Base-by-base conservation (phyloP, 129 eudicot genomes). In the Flaveria ramosissima region DNA sequence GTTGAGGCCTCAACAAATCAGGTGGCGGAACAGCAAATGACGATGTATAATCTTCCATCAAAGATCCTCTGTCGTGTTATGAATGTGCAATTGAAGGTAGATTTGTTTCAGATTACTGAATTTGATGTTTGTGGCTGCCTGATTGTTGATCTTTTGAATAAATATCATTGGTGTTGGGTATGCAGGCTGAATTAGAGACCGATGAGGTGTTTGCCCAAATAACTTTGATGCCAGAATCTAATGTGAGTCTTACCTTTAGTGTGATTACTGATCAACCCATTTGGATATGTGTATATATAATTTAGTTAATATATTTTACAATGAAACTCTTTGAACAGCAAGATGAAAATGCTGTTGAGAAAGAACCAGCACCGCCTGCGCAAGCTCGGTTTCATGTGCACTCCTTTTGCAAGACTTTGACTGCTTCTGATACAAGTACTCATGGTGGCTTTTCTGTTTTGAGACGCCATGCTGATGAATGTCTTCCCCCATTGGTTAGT, bases 361-460 rank as follows among this genome's bases (percentile, higher is more conserved):
- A 86, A 78, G 95, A 90, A 57, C 78, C 85, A 0, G 56, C 55
- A 17, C 90, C 85, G 3, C 78, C 90, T 7, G 79, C 89, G 6
- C 86, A 77, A 23, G 77, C 90, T 2, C 84, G 85, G 32, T 88
- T 88, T 80, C 96, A 83, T 62, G 95, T 90, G 50, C 95, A 90
- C 78, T 90, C 98, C 6, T 92, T 92, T 59, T 92, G 98, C 83
- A 92, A 92, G 73, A 90, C 96, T 23, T 83, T 92, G 69, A 92
- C 98, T 26, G 98, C 98, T 43, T 92, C 98, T 9, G 98, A 92
- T 80, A 92, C 98, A 10, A 92, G 98, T 74, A 92, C 98, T 70
- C 98, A 93, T 81, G 98, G 98, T 46, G 98, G 98, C 16, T 93
- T 93, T 78, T 93, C 98, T 14, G 98, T 93, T 48, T 78, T 93